These are phyloP conservation scores for Nematodospora valgi DNA, from an alignment of 805 yeast genomes.

Conservation along the genomic window DNA sequence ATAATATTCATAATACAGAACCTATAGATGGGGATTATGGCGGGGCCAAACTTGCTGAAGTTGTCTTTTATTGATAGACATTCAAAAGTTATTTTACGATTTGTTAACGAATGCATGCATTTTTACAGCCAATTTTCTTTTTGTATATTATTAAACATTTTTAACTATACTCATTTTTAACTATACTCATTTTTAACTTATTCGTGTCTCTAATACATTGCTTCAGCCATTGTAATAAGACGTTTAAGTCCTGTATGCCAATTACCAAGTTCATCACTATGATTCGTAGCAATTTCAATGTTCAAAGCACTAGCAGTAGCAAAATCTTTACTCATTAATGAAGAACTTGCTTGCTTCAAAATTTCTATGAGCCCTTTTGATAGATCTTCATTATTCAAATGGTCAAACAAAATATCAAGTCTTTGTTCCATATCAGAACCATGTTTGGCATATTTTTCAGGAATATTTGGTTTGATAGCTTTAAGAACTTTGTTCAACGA, in stretches of 20 bases:
- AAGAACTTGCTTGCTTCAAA: conserved; percentile 48
- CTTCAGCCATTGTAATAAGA: conserved; percentile 68
- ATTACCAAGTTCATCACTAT: conserved; percentile 73
- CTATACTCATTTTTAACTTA: background rate
- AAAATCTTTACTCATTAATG: conserved; percentile 54
- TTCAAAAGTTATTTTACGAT: background rate
- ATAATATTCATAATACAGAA: conserved; percentile 19
- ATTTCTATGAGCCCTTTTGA: conserved; percentile 52
- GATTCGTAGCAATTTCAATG: conserved; percentile 57
- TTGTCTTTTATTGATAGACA: conserved; percentile 10
- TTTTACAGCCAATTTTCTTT: background rate
- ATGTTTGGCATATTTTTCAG: conserved; percentile 70
- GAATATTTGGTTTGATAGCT: conserved; percentile 67
- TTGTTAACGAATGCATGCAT: background rate
- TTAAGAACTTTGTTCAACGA: conserved; percentile 53
- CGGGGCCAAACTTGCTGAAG: conserved; percentile 25
- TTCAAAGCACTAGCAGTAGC: conserved; percentile 55
- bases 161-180: background rate
- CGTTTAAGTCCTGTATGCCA: conserved; percentile 94
- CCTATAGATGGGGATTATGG: conserved; percentile 16
- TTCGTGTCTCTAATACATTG: conserved; percentile 22
- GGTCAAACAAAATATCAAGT: conserved; percentile 69
- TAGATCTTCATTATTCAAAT: conserved; percentile 69
- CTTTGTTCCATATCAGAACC: conserved; percentile 80
- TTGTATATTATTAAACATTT: background rate